A percentile compares a stretch with the other conserved stretches of the same genome.
Evolutionary conservation across 352 stramenopile species (phyloP).

Genomic region (Phytophthora quininea): DNA sequence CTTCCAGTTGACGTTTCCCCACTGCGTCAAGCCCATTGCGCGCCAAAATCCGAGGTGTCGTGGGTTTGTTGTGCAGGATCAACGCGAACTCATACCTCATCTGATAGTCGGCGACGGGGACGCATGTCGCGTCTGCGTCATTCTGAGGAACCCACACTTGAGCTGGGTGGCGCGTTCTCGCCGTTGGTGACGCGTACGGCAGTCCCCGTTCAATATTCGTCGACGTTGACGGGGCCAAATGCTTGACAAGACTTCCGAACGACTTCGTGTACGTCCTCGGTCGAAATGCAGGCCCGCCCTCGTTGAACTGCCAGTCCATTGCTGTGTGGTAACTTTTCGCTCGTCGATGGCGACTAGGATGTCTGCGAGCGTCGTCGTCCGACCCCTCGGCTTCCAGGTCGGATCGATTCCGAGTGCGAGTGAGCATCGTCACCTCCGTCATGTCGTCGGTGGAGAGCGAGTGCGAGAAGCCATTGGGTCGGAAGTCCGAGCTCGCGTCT

Average conservation of each 20-base stretch:
- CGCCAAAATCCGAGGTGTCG: constrained; percentile 72
- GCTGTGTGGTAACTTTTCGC: constrained; percentile 58
- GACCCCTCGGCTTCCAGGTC: constrained; percentile 32
- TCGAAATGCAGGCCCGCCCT: constrained; percentile 35
- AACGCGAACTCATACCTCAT: constrained; percentile 89
- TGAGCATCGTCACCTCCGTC: constrained; percentile 54
- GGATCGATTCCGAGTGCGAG: constrained; percentile 44
- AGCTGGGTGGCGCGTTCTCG: constrained; percentile 41
- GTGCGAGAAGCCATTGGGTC: constrained; percentile 29
- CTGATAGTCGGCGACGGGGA: constrained; percentile 50
- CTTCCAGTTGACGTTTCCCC: constrained; percentile 75
- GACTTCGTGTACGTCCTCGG: constrained; percentile 82
- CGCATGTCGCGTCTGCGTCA: constrained; percentile 41
- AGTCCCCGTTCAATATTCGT: constrained; percentile 28
- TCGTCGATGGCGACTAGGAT: constrained; percentile 37
- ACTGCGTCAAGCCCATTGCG: constrained; percentile 76
- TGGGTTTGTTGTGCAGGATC: constrained; percentile 85
- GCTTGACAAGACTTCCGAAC: constrained; percentile 79
- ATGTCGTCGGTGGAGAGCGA: constrained; percentile 34
- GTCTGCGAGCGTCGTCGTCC: constrained; percentile 15
- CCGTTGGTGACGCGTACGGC: constrained; percentile 46
- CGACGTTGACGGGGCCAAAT: constrained; percentile 63
- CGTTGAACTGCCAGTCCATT: constrained; percentile 31
- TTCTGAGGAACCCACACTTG: constrained; percentile 80
- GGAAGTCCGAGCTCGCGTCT: constrained; percentile 19